Conservation (phyloP, 768 basidiomycete genomes). For the Candolleomyces efflorescens region DNA sequence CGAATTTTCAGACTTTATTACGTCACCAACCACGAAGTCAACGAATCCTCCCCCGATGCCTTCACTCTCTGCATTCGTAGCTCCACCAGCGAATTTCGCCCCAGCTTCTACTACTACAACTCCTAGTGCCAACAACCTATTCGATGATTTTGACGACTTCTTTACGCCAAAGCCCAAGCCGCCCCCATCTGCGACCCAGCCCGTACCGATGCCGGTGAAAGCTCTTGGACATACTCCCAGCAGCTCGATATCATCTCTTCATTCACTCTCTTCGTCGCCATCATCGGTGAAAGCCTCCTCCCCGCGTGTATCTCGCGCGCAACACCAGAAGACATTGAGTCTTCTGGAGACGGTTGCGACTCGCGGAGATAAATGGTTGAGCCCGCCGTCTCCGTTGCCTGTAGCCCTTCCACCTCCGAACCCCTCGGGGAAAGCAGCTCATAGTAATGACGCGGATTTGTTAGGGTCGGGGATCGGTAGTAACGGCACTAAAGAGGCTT, state of each 20-base stretch:
- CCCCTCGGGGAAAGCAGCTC: not conserved
- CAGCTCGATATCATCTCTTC: not conserved
- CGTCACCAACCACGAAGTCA: slow-evolving; percentile 26
- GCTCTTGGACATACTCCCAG: not conserved
- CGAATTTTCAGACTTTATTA: slow-evolving; percentile 52
- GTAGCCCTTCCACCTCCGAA: slow-evolving; percentile 19
- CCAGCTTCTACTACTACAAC: slow-evolving; percentile 12
- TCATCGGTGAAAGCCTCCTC: slow-evolving; percentile 36
- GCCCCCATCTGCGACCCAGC: slow-evolving; percentile 19
- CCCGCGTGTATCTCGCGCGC: slow-evolving; percentile 6
- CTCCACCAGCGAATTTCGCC: slow-evolving; percentile 1
- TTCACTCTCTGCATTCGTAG: not conserved
- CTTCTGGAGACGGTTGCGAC: slow-evolving; percentile 56
- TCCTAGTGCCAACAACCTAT: slow-evolving; percentile 9
- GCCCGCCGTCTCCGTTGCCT: slow-evolving; percentile 27
- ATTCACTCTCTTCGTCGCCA: slow-evolving; percentile 4
- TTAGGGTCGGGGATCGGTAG: not conserved
- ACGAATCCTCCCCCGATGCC: slow-evolving; percentile 11
- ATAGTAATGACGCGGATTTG: not conserved
- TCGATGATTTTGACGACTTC: slow-evolving; percentile 45
- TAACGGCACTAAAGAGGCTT: no score
- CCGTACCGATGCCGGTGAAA: slow-evolving; percentile 28
- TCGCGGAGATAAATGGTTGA: slow-evolving; percentile 40
- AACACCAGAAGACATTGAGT: slow-evolving; percentile 52
- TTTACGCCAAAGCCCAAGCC: slow-evolving; percentile 19